Evolutionary conservation across 495 filamentous ascomycete genomes (phyloP).

Genomic region (Xylaria cubensis): DNA sequence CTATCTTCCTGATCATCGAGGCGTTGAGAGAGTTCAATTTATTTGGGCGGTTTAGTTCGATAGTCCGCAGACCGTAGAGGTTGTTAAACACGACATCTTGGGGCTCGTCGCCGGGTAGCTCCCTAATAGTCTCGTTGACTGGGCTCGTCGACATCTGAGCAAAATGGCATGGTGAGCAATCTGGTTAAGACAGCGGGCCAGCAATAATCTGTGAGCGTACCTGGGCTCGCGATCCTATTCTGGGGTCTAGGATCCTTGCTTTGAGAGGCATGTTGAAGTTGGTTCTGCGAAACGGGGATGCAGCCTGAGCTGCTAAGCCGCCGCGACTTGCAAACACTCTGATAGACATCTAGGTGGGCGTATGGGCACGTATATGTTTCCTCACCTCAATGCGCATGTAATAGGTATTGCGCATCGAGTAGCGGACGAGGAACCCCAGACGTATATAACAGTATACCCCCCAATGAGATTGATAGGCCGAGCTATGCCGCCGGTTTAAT

Average conservation of each 20-base stretch:
- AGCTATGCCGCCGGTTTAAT: background rate
- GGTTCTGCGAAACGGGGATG: constrained; percentile 45
- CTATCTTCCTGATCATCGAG: constrained; percentile 93
- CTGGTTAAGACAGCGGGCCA: background rate
- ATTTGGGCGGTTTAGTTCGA: constrained; percentile 91
- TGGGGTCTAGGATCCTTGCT: constrained; percentile 77
- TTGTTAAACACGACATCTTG: constrained; percentile 92
- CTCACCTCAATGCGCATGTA: constrained; percentile 35
- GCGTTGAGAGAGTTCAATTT: constrained; percentile 91
- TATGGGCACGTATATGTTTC: constrained; percentile 3
- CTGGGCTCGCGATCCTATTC: constrained; percentile 58
- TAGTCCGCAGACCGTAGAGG: constrained; percentile 84
- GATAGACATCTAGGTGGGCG: constrained; percentile 50
- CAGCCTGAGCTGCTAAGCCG: constrained; percentile 46
- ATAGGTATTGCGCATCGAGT: constrained; percentile 33
- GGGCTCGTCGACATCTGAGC: constrained; percentile 64
- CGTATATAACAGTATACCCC: background rate
- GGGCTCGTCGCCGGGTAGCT: constrained; percentile 71
- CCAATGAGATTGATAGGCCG: background rate
- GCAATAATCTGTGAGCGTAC: constrained; percentile 41
- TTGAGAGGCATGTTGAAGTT: constrained; percentile 78
- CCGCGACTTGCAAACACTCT: constrained; percentile 48
- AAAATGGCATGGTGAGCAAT: background rate
- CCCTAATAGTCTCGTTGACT: constrained; percentile 48
- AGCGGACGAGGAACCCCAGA: background rate